Conservation (phyloP, 805 yeast genomes). For the Yarrowia divulgata region DNA sequence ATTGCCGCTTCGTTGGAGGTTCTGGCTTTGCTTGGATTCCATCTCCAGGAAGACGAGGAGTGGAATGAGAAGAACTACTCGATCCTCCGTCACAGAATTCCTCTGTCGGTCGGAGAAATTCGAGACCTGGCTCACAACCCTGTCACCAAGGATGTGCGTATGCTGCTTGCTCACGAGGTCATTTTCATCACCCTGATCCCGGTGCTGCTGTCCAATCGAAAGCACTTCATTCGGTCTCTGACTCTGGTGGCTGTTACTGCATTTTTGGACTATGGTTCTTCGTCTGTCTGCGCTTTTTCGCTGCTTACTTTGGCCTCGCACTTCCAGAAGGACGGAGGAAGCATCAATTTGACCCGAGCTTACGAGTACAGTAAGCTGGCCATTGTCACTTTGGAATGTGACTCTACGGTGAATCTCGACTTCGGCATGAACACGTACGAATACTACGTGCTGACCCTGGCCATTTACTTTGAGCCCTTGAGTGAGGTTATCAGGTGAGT, state of each 20-base stretch:
- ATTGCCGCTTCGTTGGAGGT: conserved; percentile 52
- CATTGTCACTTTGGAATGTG: conserved; percentile 51
- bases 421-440: conserved; percentile 54
- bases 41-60: conserved; percentile 48
- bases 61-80: conserved; percentile 46
- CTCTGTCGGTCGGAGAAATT: conserved; percentile 54
- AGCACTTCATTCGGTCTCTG: conserved; percentile 49
- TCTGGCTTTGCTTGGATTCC: conserved; percentile 52
- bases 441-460: conserved; percentile 54
- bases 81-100: conserved; percentile 49
- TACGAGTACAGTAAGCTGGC: conserved; percentile 56
- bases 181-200: conserved; percentile 54
- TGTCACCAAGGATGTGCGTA: conserved; percentile 47
- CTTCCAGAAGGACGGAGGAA: conserved; percentile 48
- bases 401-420: conserved; percentile 51
- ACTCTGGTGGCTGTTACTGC: conserved; percentile 51
- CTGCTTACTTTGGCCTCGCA: conserved; percentile 53
- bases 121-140: conserved; percentile 47
- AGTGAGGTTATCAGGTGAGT: conserved; percentile 50
- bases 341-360: conserved; percentile 52
- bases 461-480: conserved; percentile 54
- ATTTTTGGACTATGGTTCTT: conserved; percentile 54
- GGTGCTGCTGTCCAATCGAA: conserved; percentile 48
- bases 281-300: conserved; percentile 54
- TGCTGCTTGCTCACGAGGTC: conserved; percentile 53